Evolutionary conservation across 2,329 filamentous ascomycete genomes (phyloP), one percentile per base, ranked within the genome.

Genomic region (Aspergillaceae sp.): DNA sequence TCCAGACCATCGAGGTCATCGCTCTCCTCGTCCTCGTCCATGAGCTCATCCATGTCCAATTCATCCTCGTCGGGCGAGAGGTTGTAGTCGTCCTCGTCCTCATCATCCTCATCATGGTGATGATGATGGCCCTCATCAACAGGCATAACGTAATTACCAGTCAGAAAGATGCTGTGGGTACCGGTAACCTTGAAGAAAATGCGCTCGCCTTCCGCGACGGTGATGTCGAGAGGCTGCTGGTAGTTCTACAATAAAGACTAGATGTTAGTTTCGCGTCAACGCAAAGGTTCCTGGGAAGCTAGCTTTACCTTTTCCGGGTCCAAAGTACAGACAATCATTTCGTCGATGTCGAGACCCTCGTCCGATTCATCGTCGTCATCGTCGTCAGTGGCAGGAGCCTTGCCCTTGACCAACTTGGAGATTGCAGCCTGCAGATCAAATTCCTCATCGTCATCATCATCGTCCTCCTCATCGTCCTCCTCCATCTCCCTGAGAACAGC

Each of bases 161-260:
- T 97, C 50, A 98, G 80, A 73, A 84, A 92, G 62, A 98, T 77
- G 53, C 86, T 82, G 77, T 96, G 89, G 52, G 87, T 92, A 60
- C 92, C 92, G 51, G 80, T 83, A 55, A 94, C 89, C 64, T 86
- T 80, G 76, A 98, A 97, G 78, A 87, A 95, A 55, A 96, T 84
- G 58, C 81, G 81, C 77, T 98, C 92, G 57, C 86, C 80, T 67
- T 95, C 86, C 60, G 80, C 82, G 65, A 98, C 82, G 53, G 87
- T 92, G 69, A 98, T 87, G 70, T 98, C 88, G 49, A 98, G 81
- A 41, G 92, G 74, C 72, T 98, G 94, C 73, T 98, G 92, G 78
- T 85, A 95, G 75, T 87, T 81, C 92, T 97, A 60, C 40, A 19
- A 37, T 38, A 30, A 37, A 41, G n/a, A 46, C 19, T 40, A 53